Conservation (phyloP, 179 eudicot genomes). For the Silene noctiflora region DNA sequence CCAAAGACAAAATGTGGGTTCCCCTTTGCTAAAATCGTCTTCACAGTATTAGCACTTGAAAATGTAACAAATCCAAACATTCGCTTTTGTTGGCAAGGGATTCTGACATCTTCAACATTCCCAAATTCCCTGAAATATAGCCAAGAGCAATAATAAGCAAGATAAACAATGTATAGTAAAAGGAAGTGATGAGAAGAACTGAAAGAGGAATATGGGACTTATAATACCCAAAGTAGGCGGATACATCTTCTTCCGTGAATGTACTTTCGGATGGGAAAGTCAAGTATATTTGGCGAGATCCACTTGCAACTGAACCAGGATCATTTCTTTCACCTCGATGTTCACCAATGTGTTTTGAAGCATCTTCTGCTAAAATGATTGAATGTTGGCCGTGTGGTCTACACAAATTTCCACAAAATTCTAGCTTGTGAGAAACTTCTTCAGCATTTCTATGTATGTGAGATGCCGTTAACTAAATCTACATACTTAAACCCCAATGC, state of each 20-base stretch:
- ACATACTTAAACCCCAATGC: no score
- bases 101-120: slow-evolving; percentile 56
- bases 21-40: slow-evolving; percentile 52
- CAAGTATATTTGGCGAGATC: slow-evolving; percentile 80
- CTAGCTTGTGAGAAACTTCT: no score
- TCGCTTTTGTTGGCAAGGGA: slow-evolving; percentile 58
- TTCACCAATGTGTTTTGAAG: slow-evolving; percentile 41
- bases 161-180: not conserved
- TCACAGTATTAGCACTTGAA: slow-evolving; percentile 56
- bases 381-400: slow-evolving; percentile 69
- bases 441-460: no score
- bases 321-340: slow-evolving; percentile 54
- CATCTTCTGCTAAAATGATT: slow-evolving; percentile 61
- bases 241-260: slow-evolving; percentile 77
- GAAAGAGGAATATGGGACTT: not conserved
- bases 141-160: not conserved
- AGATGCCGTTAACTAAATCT: no score
- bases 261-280: slow-evolving; percentile 95
- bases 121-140: slow-evolving; percentile 43
- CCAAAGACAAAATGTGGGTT: slow-evolving; percentile 89
- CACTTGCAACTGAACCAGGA: slow-evolving; percentile 62
- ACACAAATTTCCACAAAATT: slow-evolving; percentile 11
- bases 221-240: slow-evolving; percentile 64
- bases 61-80: slow-evolving; percentile 87
- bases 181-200: not conserved